Conservation (phyloP, 2,329 filamentous ascomycete genomes). For the Alternaria metachromatica region DNA sequence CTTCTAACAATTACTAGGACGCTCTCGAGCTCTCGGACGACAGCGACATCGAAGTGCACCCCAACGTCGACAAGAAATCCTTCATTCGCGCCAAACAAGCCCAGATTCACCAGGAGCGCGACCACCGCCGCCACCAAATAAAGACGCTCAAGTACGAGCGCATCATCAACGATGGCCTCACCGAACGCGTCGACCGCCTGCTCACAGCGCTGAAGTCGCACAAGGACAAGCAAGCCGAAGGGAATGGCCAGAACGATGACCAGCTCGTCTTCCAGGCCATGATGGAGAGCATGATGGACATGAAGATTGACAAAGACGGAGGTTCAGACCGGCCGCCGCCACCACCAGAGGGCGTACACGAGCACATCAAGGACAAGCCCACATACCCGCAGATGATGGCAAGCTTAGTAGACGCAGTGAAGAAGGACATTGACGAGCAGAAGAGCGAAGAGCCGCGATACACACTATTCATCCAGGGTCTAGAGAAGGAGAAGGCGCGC, state of each 20-base stretch:
- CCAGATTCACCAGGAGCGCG: slow-evolving; percentile 92
- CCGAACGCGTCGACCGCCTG: slow-evolving; percentile 81
- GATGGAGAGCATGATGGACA: slow-evolving; percentile 76
- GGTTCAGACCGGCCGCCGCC: slow-evolving; percentile 67
- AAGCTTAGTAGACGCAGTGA: slow-evolving; percentile 92
- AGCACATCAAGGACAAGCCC: slow-evolving; percentile 74
- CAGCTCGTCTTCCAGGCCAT: slow-evolving; percentile 88
- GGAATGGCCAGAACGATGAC: slow-evolving; percentile 59
- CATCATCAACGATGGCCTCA: slow-evolving; percentile 88
- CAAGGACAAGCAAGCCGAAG: slow-evolving; percentile 56
- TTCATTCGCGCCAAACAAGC: slow-evolving; percentile 98
- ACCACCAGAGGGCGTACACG: slow-evolving; percentile 79
- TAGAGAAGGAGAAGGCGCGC: slow-evolving; percentile 77
- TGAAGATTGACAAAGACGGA: slow-evolving; percentile 55
- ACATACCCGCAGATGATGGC: slow-evolving; percentile 98
- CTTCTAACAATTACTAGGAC: slow-evolving; percentile 61
- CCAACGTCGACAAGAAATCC: slow-evolving; percentile 97
- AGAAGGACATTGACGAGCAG: slow-evolving; percentile 77
- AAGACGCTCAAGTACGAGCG: slow-evolving; percentile 91
- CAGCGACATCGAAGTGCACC: slow-evolving; percentile 97
- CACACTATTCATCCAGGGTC: slow-evolving; percentile 77
- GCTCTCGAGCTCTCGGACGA: slow-evolving; percentile 96
- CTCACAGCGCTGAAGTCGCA: slow-evolving; percentile 77
- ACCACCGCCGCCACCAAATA: slow-evolving; percentile 86
- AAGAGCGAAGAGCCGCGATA: slow-evolving; percentile 72